phyloP scores from a whole-genome alignment of 495 filamentous ascomycete genomes.

The Aspergillus saccharolyticus region DNA sequence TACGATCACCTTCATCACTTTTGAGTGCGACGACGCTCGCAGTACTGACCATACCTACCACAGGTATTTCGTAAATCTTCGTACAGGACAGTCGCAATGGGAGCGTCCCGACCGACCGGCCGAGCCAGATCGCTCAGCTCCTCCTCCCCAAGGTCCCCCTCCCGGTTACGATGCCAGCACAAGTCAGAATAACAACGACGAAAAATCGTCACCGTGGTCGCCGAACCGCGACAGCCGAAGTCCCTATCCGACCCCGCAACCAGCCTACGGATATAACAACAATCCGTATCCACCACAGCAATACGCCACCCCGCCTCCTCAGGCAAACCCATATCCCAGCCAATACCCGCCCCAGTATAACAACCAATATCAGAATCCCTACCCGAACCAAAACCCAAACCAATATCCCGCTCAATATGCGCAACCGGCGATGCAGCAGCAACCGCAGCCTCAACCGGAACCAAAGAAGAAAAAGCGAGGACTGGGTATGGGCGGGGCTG shows the following conservation, averaged over 20 bases:
- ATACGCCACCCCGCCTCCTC: not conserved
- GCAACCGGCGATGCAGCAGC: not conserved
- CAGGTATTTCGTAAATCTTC: not conserved
- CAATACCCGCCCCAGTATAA: not conserved
- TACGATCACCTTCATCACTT: not conserved
- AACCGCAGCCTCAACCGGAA: not conserved
- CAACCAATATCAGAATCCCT: not conserved
- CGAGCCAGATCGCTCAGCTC: not conserved
- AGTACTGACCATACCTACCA: not conserved
- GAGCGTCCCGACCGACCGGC: conserved; percentile 1
- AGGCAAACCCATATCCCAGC: not conserved
- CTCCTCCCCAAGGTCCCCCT: not conserved
- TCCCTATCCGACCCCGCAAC: not conserved
- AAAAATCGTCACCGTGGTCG: not conserved
- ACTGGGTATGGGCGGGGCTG: not conserved
- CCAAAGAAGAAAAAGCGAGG: not conserved
- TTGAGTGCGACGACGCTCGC: not conserved
- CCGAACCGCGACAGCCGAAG: not conserved
- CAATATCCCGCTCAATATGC: not conserved
- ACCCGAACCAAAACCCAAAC: not conserved
- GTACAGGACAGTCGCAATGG: not conserved
- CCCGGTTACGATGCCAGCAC: conserved; percentile 1
- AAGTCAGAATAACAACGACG: not conserved
- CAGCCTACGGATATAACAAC: not conserved
- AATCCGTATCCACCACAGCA: not conserved